Base-by-base conservation (phyloP, 2,329 filamentous ascomycete genomes). In the Pseudocercospora cruenta region DNA sequence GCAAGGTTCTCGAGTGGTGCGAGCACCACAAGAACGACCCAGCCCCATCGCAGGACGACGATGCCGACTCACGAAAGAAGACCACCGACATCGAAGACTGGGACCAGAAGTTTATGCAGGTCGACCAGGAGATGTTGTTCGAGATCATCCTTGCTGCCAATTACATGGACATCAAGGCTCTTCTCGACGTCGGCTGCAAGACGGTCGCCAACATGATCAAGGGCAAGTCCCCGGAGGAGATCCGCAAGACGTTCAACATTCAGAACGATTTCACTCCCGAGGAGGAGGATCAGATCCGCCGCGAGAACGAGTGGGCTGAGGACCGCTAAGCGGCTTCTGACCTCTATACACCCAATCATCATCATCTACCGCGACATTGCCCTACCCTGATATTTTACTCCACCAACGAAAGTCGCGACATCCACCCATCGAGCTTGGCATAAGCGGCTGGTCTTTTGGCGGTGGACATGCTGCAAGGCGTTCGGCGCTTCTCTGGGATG, bases 141-240 rank as follows among this genome's bases (percentile, higher is more conserved):
- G 95, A 99, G 84, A 98, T 99, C 77, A 99, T 99, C 74, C 86
- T 99, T 26, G 95, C 95, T 3, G 93, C 94, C 75, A 99, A 99
- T 86, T 99, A 98, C 80, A 90, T 99, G 67, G 95, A 99, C 73
- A 99, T 99, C 85, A 99, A 98, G 87, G 91, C 93, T 1, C 91
- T 99, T 1, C 90, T 99, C 28, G 95, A 99, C 71, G 94, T 98
- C 67, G 95, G 95, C 69, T 99, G 95, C 88, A 99, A 99, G 88
- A 99, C 95, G 0, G 95, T 99, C 16, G 95, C 95, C 69, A 99
- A 99, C 83, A 99, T 99, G 95, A 99, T 99, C 86, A 99, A 99
- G 91, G 95, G 95, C 83, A 99, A 99, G 87, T 97, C 93, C 0
- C 95, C 95, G 2, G 95, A 99, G 80, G 95, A 99, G 84, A 99